Percentiles rank a stretch among this genome's conserved stretches.
phyloP scores from a whole-genome alignment of 257 asterid species.

The Lithospermum erythrorhizon region DNA sequence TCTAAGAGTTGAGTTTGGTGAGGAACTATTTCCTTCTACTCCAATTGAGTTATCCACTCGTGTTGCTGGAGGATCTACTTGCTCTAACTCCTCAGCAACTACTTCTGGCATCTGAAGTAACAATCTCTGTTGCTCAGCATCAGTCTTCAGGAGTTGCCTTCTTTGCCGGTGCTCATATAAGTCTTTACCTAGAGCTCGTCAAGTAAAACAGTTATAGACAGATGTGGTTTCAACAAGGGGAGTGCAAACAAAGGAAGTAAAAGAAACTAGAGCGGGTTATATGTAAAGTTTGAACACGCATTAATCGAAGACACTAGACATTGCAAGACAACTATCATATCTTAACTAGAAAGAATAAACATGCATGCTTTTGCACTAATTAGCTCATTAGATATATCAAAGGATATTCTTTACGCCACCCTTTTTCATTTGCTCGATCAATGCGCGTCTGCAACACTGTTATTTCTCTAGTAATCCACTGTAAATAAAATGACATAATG shows the following conservation, averaged over 20 bases:
- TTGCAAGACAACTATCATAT: neutral
- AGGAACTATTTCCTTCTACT: slow-evolving; percentile 25
- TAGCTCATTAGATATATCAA: slow-evolving; percentile 8
- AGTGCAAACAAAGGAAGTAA: neutral
- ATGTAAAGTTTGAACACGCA: no score
- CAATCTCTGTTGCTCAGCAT: slow-evolving; percentile 59
- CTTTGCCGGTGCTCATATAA: slow-evolving; percentile 45
- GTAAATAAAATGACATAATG: slow-evolving; percentile 20
- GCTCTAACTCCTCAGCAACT: slow-evolving; percentile 58
- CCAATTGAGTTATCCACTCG: slow-evolving; percentile 21
- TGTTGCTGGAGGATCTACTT: slow-evolving; percentile 19
- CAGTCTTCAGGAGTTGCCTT: slow-evolving; percentile 53
- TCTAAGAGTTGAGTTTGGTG: slow-evolving; percentile 35
- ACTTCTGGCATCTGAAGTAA: slow-evolving; percentile 50
- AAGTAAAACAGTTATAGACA: slow-evolving; percentile 33
- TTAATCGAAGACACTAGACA: neutral
- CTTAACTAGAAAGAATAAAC: neutral
- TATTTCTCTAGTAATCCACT: slow-evolving; percentile 73
- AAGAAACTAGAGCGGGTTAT: neutral
- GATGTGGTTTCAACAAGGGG: neutral
- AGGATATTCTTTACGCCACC: slow-evolving; percentile 96
- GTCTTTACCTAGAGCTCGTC: slow-evolving; percentile 36
- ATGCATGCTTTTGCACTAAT: neutral
- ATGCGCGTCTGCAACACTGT: slow-evolving; percentile 39
- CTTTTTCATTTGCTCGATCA: slow-evolving; percentile 85